phyloP scores from a whole-genome alignment of 202 grass and related monocot species.

The Setaria italica region DNA sequence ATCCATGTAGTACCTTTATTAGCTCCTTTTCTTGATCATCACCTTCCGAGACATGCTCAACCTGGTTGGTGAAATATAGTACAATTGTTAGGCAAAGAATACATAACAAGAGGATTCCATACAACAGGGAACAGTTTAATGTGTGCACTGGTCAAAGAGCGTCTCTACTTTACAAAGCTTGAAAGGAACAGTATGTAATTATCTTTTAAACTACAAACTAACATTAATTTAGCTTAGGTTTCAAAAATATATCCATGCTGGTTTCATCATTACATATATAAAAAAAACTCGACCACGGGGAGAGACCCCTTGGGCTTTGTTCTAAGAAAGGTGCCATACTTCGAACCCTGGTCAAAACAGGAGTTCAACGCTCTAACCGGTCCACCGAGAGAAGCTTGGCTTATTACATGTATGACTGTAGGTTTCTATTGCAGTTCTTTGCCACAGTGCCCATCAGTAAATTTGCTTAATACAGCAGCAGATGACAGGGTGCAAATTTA shows the following conservation, averaged over 20 bases:
- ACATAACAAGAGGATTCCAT: slow-evolving; percentile 32
- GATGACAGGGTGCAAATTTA: slow-evolving; percentile 12
- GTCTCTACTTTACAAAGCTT: slow-evolving; percentile 22
- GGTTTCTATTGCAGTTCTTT: slow-evolving; percentile 6
- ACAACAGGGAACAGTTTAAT: slow-evolving; percentile 19
- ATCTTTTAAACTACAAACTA: background rate
- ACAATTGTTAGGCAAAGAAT: slow-evolving; percentile 2
- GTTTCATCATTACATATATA: background rate
- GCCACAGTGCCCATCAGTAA: background rate
- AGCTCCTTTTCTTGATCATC: slow-evolving; percentile 62
- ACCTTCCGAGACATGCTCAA: slow-evolving; percentile 74
- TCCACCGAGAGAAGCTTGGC: too few relatives aligned
- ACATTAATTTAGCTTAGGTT: background rate
- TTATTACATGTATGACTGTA: background rate
- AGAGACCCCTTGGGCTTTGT: too few relatives aligned
- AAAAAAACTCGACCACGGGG: too few relatives aligned
- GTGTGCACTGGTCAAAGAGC: background rate
- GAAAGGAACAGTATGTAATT: background rate
- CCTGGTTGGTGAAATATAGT: slow-evolving; percentile 50
- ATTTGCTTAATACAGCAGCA: slow-evolving; percentile 2
- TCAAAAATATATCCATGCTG: background rate
- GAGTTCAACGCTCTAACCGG: too few relatives aligned
- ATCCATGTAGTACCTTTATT: slow-evolving; percentile 68
- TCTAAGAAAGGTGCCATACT: too few relatives aligned
- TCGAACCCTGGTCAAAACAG: too few relatives aligned